These are phyloP conservation scores for Pseudogymnoascus destructans DNA, from an alignment of 2,329 filamentous ascomycete genomes.

Conservation along the genomic window DNA sequence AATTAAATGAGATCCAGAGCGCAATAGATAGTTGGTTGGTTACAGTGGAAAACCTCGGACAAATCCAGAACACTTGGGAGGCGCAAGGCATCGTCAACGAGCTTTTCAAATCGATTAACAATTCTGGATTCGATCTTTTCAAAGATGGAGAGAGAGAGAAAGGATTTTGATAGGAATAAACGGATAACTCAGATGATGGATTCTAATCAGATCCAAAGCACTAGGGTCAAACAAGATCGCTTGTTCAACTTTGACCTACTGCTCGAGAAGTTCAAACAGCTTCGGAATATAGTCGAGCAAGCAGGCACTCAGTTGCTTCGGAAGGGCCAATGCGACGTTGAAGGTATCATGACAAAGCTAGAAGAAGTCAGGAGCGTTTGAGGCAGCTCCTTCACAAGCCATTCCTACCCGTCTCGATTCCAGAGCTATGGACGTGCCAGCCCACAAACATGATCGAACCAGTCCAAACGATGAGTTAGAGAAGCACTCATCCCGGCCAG, in stretches of 20 bases:
- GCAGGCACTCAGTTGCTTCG: neutral
- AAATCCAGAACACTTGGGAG: neutral
- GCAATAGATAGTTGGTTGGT: neutral
- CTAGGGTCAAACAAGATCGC: neutral
- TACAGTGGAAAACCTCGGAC: neutral
- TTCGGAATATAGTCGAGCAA: neutral
- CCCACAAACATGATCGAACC: neutral
- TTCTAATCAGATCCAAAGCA: neutral
- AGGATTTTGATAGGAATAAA: neutral
- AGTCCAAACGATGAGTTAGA: neutral
- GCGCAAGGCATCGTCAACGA: neutral
- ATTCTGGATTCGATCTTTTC: neutral
- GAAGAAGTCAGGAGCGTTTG: neutral
- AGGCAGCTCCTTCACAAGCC: neutral
- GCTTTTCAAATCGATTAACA: neutral
- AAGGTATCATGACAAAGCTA: neutral
- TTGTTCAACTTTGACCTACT: neutral
- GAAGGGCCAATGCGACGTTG: neutral
- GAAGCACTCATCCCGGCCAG: too few relatives aligned
- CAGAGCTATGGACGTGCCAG: neutral
- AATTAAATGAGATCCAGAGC: neutral
- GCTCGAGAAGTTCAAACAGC: neutral
- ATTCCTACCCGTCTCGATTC: neutral
- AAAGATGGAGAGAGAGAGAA: neutral
- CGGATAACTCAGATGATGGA: neutral